Evolutionary conservation across 1,139 yeast species (phyloP), one percentile per base, ranked within the genome.

Genomic region (Pichia sp.): DNA sequence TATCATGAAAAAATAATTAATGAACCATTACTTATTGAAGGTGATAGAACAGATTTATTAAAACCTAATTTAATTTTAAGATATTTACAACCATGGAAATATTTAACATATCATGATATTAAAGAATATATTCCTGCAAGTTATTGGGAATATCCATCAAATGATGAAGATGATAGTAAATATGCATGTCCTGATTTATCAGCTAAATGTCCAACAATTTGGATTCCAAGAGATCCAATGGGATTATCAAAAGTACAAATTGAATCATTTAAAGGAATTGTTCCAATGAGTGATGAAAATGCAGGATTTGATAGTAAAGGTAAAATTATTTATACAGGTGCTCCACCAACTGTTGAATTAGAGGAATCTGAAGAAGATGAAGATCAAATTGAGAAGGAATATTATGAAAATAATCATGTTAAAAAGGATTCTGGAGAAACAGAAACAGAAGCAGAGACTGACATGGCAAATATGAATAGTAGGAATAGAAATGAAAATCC

Each of bases 181-280:
- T 84, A 80, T 57, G 74, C 77, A 40, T 79, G 78, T 58, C 89
- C 90, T 23, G 74, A 74, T 45, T 80, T 83, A 31, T 67, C 67
- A 25, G 82, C 78, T 37, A 72, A 70, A 30, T 80, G 75, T 53
- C 87, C 87, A 16, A 75, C 75, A 38, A 70, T 82, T 42, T 84
- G 94, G 94, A 68, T 82, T 51, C 79, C 84, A 36, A 70, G 65
- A 50, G 94, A 84, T 62, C 73, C 77, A 27, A 67, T 82, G 76
- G 92, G 92, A 23, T 71, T 84, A 38, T 76, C 87, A 4, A 74
- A 71, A 46, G 71, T 73, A 48, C 81, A 79, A 59, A 79, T 80
- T 57, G 70, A 69, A 39, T 73, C 76, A 55, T 76, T 87, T n/a
- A 59, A 68, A 30, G 79, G 74, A 38, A 66, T 73, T 37, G 78